Base-by-base conservation (phyloP, 169 alveolate genomes). In the Pseudocohnilembus persalinus region DNA sequence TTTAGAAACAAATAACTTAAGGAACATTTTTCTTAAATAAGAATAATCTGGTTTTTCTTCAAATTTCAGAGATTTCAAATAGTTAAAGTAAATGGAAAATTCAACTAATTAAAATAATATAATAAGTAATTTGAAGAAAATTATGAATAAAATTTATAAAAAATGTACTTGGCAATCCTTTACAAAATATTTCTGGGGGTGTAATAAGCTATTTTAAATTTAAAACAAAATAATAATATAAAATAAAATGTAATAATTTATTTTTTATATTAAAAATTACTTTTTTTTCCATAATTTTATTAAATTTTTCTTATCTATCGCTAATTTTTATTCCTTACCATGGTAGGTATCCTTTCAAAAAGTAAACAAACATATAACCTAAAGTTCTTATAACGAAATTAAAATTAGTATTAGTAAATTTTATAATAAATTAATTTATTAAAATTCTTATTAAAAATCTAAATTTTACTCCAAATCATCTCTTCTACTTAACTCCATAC, bases 21-120 rank as follows among this genome's bases (percentile, higher is more conserved):
- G 84, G 79, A 93, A 93, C 81, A 93, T 84, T 64, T 88, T 88
- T 79, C 93, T 81, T 75, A 93, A 82, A 85, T 91, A 88, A 35
- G 84, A 83, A 82, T 93, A 93, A 89, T 93, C 96, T 24, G 94
- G 94, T 30, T 90, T 84, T 76, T 93, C 95, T 76, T 93, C 96
- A 77, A 93, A 93, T 73, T 91, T 84, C 68, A 93, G 77, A 65
- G 92, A 76, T 84, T 90, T 88, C 85, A 88, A 76, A 82, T 93
- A 93, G 74, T 90, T 84, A 76, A 93, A 83, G 73, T 85, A 93
- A 77, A 79, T 78, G 1, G 90, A 76, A 76, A 93, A 86, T 81
- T 90, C 93, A 63, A 85, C 91, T 34, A 64, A 74, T n/a, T n/a
- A n/a, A n/a, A n/a, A n/a, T n/a, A n/a, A n/a, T n/a, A n/a, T n/a